Base-by-base conservation (phyloP, 495 filamentous ascomycete genomes). In the Saxophila tyrrhenica region DNA sequence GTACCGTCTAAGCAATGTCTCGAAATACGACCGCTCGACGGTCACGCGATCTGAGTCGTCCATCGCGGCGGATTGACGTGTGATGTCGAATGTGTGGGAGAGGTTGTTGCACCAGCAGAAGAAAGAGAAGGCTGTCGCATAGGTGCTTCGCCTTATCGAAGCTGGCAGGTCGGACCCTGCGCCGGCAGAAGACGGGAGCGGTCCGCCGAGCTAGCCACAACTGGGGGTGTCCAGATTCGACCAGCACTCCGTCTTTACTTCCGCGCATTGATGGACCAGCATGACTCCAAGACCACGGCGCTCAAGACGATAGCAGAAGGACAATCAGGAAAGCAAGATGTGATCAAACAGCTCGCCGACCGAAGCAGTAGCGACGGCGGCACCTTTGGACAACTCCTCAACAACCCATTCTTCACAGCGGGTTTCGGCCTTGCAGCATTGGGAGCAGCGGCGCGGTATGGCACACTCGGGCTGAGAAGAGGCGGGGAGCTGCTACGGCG, bases 401-500 rank as follows among this genome's bases (percentile, higher is more conserved):
- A 60, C 62, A 85, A 84, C 67, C 82, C 82, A 24, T 82, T 84
- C 64, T 85, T 85, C 67, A 83, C 81, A 20, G 82, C 80, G 38
- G 82, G 82, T 50, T 81, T 96, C 52, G 94, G 94, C 55, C 85
- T 98, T 22, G 90, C 89, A 60, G 87, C 82, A 21, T 75, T 97
- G 25, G 92, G 87, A 49, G 85, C 87, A 35, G 81, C 77, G 35
- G 72, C 85, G 48, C 84, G 86, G 0, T 75, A 89, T 52, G 84
- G 82, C 17, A 89, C 91, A 44, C 81, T 80, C 61, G 84, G 82
- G 21, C 56, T 83, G 53, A 82, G 85, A 51, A 74, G 80, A 65
- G 81, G 81, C 48, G 82, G 81, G 22, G 73, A 73, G 39, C 77
- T 95, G 51, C 68, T 95, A 50, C 85, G 86, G 39, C 80, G 85